A percentile compares a stretch with the other conserved stretches of the same genome.
Evolutionary conservation across 2,329 filamentous ascomycete species (phyloP).

Genomic region (Thelonectria olida): DNA sequence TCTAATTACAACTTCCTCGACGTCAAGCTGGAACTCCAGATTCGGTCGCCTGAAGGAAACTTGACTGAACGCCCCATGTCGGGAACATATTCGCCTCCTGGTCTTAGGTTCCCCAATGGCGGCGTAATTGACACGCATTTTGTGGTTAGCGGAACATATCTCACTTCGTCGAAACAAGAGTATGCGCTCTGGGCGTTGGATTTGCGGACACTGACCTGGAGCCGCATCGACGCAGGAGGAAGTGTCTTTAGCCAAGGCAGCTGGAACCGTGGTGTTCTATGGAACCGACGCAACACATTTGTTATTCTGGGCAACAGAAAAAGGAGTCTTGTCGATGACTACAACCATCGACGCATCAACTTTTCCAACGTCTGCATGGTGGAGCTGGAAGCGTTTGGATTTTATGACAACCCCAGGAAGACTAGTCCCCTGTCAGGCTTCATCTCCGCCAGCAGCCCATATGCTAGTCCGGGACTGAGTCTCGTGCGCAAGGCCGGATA

Average conservation of each 20-base stretch:
- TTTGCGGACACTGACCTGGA: conserved; percentile 88
- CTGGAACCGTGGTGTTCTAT: conserved; percentile 95
- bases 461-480: conserved; percentile 64
- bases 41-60: conserved; percentile 84
- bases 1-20: conserved; percentile 99
- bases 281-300: conserved; percentile 93
- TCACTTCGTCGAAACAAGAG: conserved; percentile 97
- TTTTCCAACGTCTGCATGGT: conserved; percentile 98
- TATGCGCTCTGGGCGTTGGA: conserved; percentile 97
- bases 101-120: conserved; percentile 93
- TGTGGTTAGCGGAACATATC: conserved; percentile 95
- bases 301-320: conserved; percentile 95
- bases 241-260: conserved; percentile 96
- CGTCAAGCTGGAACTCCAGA: conserved; percentile 93
- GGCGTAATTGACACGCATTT: conserved; percentile 96
- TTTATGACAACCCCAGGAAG: conserved; percentile 94
- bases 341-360: conserved; percentile 97
- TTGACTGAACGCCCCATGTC: conserved; percentile 91
- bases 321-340: conserved; percentile 93
- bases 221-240: conserved; percentile 92
- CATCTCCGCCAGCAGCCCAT: conserved; percentile 81
- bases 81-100: conserved; percentile 86
- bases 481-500: conserved; percentile 68
- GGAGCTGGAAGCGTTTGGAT: conserved; percentile 94
- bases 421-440: conserved; percentile 82